Base-by-base conservation (phyloP, 495 filamentous ascomycete genomes). In the Pseudevernia furfuracea region DNA sequence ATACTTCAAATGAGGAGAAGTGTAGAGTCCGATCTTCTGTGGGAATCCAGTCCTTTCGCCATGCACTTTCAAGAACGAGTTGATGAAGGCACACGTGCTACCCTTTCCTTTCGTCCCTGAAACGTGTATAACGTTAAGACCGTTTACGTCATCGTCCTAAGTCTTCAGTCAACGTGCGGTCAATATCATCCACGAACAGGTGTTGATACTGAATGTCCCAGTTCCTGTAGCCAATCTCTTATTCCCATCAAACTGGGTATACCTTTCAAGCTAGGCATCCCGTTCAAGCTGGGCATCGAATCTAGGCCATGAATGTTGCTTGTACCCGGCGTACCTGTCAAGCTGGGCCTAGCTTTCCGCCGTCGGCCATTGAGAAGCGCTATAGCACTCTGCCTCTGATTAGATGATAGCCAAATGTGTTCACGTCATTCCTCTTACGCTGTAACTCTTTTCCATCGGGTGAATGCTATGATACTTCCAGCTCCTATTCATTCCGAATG, bases 1-100 rank as follows among this genome's bases (percentile, higher is more conserved):
- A 7, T 73, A 72, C 19, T 80, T 76, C 4, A 91, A 74, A 71
- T 89, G 84, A 1, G 88, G 88, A 4, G 81, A 85, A 0, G 86
- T 89, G 72, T 88, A 91, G 25, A 86, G 74, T 3, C 86, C 88
- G 11, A 86, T 80, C 39, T 75, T 78, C 0, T 69, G 73, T 1
- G 73, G 74, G 32, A 71, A 74, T 4, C 77, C 76, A 12, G 71
- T 74, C 23, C 69, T 67, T 32, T 69, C 12, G 4, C 71, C 66
- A 59, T 77, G 73, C 14, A 66, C 66, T 28, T 64, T 65, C 5
- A 82, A 73, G 60, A 82, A 71, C 0, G 72, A 74, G 4, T 73
- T 68, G 8, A 73, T 71, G 58, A 79, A 83, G 6, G 79, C 78
- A 68, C 79, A 81, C 9, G 79, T 83, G 57, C 75, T 80, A 1